Base-by-base conservation (phyloP, 2,329 filamentous ascomycete genomes). In the Talaromyces sp. region DNA sequence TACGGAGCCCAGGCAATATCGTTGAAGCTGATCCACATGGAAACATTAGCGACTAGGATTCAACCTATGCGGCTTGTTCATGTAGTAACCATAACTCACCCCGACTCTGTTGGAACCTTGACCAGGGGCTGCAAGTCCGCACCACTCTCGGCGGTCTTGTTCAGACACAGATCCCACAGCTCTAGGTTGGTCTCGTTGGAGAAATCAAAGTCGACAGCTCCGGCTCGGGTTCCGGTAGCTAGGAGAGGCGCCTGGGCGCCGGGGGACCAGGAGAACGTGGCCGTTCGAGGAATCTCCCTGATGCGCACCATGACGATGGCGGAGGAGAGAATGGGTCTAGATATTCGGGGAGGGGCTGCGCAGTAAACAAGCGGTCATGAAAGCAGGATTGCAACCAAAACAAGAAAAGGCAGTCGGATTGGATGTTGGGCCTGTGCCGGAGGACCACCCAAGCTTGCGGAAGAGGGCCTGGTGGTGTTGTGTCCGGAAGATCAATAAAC, bases 151-250 rank as follows among this genome's bases (percentile, higher is more conserved):
- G 86, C 78, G n/a, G 53, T 21, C 75, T 87, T 86, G 75, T 96
- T 91, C 66, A 98, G 82, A 71, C 86, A 88, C 67, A 99, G 82
- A 77, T 98, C 91, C 95, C 95, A 99, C 63, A 99, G 83, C 81
- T 99, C 95, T 61, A 99, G 81, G 79, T 93, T 93, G 65, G 92
- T 97, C 75, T 98, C 93, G 76, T 95, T 95, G 29, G 95, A 98
- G 78, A 99, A 99, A 77, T 98, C 93, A 69, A 91, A 93, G 77
- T 96, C 92, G 49, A 99, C 92, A 69, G 95, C 95, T 65, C 95
- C 95, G 63, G 95, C 93, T 68, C 93, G 88, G 53, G 95, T 99
- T 69, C 95, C 95, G 29, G 95, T 99, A 63, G 91, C 93, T 65
- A 99, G 82, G 68, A 96, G 82, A 69, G 93, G 92, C 68, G 88